Base-by-base conservation (phyloP, 768 basidiomycete genomes). In the Lactarius deliciosus region DNA sequence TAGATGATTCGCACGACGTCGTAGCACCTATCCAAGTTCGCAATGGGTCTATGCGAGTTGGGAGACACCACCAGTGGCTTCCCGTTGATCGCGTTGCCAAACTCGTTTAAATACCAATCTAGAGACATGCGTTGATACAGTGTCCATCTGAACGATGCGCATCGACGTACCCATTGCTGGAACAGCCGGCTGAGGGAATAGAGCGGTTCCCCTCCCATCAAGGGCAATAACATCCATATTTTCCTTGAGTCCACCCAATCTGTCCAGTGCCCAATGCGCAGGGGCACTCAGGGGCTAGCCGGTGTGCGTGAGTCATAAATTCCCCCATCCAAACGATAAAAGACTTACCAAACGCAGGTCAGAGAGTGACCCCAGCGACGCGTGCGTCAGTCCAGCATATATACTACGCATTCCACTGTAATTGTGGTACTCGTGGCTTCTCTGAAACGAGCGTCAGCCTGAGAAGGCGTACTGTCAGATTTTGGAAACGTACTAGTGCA, bases 361-460 rank as follows among this genome's bases (percentile, higher is more conserved):
- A 54, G 53, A 25, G n/a, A 41, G 36, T 0, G 56, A 32, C 25
- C 32, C 25, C 28, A 25, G 40, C 32, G n/a, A 74, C 71, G 57
- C 53, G 34, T 68, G 62, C 20, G 41, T 38, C 34, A 68, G 13
- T 25, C 66, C 63, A 20, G 59, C 43, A 54, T 47, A 64, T 16
- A 68, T 64, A 82, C 82, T 76, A 65, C 78, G 74, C 20, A 82
- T 78, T 13, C 79, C 81, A 58, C 66, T 47, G 28, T 47, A 68
- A 15, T 68, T 68, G 58, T 34, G 58, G n/a, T 56, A 64, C n/a
- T 60, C 66, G 28, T 68, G 66, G 18, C 61, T 64, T 30, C 66
- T 50, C 66, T 68, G 57, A 28, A 45, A 45, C 38, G 55, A 20
- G 43, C 10, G 28, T 68, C 38, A 68, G 50, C 25, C n/a, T 13